Base-by-base conservation (phyloP, 257 asterid species). In the Eustoma russellianum region DNA sequence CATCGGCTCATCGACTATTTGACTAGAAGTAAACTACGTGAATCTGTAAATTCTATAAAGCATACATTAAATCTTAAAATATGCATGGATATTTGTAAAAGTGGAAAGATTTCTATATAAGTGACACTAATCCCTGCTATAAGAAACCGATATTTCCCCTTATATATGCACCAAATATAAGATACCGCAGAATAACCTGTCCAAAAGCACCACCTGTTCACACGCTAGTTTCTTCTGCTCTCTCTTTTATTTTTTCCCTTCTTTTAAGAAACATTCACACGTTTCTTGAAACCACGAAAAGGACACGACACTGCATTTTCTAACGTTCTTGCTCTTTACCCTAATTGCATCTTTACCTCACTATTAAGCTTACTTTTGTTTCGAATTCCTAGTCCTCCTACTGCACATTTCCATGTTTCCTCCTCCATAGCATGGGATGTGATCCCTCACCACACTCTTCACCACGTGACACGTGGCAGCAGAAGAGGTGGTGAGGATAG, bases 301-400 rank as follows among this genome's bases (percentile, higher is more conserved):
- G 55, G 93, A 79, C 93, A 63, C 59, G 70, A 79, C 93, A 79
- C 83, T 79, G 93, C 81, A 59, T 59, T 48, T 59, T 61, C 68
- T 67, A 59, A 65, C 74, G 55, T 59, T 64, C 53, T 70, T 65
- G 33, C 41, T 68, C 55, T 63, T 68, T 69, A 75, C 62, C 82
- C 74, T 74, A 66, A 70, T 58, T 30, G 46, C 55, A 66, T 54
- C 52, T 17, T 34, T 41, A 13, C 24, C 56, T 46, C 15, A 14
- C 44, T 24, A 35, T 30, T 48, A n/a, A 24, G 30, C 30, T 24
- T 30, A 47, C 7, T 33, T 15, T 17, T 33, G 16, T 33, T 24
- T 5, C 46, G 1, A 52, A 53, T 35, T 59, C 47, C 46, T 60
- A 52, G 52, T 17, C 43, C n/a, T 3, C 11, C 6, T 49, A 3